Evolutionary conservation across 1,284 basidiomycete species (phyloP).

Genomic region (Ceratobasidium theobromae): DNA sequence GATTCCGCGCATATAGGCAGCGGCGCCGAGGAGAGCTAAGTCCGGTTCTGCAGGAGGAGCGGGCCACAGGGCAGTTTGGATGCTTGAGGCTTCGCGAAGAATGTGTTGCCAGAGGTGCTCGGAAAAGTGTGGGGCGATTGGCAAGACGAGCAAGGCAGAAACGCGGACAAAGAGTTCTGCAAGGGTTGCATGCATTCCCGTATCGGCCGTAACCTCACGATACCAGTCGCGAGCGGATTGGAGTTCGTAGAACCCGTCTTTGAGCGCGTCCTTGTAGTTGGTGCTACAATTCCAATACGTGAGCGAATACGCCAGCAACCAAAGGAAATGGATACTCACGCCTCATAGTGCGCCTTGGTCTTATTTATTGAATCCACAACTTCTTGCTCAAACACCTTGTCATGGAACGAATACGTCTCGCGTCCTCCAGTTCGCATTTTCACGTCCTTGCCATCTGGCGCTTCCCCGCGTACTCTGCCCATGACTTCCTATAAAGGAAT

Average conservation of each 20-base stretch:
- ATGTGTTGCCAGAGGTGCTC: constrained; percentile 87
- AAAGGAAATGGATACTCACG: constrained; percentile 54
- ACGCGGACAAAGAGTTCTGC: constrained; percentile 78
- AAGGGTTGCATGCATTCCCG: constrained; percentile 84
- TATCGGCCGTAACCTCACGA: constrained; percentile 82
- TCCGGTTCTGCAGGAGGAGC: constrained; percentile 44
- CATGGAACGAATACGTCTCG: constrained; percentile 64
- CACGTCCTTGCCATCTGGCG: constrained; percentile 47
- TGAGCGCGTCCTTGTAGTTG: constrained; percentile 94
- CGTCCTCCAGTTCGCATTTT: constrained; percentile 61
- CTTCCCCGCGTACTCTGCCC: constrained; percentile 44
- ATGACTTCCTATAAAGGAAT: constrained; percentile 49
- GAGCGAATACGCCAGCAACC: not conserved
- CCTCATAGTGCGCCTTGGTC: constrained; percentile 76
- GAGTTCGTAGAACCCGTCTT: constrained; percentile 95
- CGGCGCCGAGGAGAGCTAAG: constrained; percentile 62
- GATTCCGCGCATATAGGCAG: constrained; percentile 80
- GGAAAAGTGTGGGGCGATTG: constrained; percentile 93
- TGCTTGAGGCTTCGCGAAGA: constrained; percentile 70
- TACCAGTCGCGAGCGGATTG: constrained; percentile 95
- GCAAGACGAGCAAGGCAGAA: constrained; percentile 78
- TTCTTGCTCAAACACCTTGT: constrained; percentile 89
- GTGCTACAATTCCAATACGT: constrained; percentile 53
- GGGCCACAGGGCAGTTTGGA: constrained; percentile 85
- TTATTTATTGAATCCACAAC: constrained; percentile 82